These are phyloP conservation scores for Clitopilus hobsonii DNA, from an alignment of 768 basidiomycete genomes.

Conservation along the genomic window DNA sequence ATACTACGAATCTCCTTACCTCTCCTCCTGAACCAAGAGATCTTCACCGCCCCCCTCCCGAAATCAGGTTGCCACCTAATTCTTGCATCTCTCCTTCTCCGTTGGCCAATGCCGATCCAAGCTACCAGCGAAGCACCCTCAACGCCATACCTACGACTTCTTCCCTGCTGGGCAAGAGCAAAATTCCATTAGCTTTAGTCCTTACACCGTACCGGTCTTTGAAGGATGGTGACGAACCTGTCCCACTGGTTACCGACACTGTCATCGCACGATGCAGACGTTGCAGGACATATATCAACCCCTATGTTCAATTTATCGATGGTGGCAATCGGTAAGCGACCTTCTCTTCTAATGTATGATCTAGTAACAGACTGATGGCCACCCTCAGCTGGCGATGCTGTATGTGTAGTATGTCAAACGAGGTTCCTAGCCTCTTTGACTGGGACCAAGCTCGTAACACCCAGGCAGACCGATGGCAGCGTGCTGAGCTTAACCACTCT, in stretches of 20 bases:
- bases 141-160: conserved; percentile 92
- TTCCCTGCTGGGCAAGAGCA: conserved; percentile 82
- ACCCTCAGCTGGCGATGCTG: conserved; percentile 90
- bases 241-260: conserved; percentile 89
- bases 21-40: conserved; percentile 90
- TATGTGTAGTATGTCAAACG: conserved; percentile 98
- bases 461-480: conserved; percentile 92
- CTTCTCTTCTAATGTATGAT: not conserved
- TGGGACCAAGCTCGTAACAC: conserved; percentile 95
- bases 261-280: conserved; percentile 95
- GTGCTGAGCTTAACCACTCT: conserved; percentile 88
- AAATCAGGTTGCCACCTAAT: conserved; percentile 84
- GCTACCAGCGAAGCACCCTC: conserved; percentile 88
- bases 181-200: conserved; percentile 85
- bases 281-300: conserved; percentile 96
- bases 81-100: conserved; percentile 76
- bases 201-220: conserved; percentile 88
- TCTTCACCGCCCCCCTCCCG: conserved; percentile 76
- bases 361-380: conserved; percentile 1
- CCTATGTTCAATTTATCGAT: conserved; percentile 96
- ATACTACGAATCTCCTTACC: conserved; percentile 89
- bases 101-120: conserved; percentile 79
- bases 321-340: conserved; percentile 80
- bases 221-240: conserved; percentile 76
- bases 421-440: conserved; percentile 96